Conservation (phyloP, 2,329 filamentous ascomycete species). For the Aspergillus quadricinctus region DNA sequence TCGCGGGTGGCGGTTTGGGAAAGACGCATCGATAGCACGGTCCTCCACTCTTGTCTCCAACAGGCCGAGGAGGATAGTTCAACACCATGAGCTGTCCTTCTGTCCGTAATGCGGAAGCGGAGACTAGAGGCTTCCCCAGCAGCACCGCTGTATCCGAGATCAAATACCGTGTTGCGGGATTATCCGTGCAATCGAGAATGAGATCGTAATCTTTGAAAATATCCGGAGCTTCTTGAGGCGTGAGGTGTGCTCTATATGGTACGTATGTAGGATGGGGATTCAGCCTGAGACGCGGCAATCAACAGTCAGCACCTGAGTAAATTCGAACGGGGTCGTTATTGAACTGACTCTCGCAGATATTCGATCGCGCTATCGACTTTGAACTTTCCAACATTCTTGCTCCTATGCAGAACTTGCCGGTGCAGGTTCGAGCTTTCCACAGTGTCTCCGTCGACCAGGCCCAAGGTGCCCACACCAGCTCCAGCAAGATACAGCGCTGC, state of each 20-base stretch:
- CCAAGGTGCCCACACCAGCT: conserved; percentile 77
- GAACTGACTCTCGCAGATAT: conserved; percentile 52
- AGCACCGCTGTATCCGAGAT: conserved; percentile 87
- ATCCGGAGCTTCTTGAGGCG: conserved; percentile 60
- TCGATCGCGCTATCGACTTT: conserved; percentile 76
- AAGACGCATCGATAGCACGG: conserved; percentile 96
- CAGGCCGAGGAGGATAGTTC: conserved; percentile 68
- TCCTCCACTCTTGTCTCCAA: conserved; percentile 57
- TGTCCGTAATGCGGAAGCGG: conserved; percentile 80
- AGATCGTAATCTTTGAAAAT: conserved; percentile 72
- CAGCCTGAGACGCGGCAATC: conserved; percentile 45
- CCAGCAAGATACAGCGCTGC: conserved; percentile 90
- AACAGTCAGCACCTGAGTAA: conserved; percentile 8
- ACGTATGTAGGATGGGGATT: conserved; percentile 68
- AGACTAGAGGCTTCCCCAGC: conserved; percentile 73
- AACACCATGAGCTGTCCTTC: conserved; percentile 88
- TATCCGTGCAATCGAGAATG: conserved; percentile 92
- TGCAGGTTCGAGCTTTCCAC: conserved; percentile 91
- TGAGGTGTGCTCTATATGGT: conserved; percentile 61
- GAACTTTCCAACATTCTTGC: conserved; percentile 62
- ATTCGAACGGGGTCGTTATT: no score
- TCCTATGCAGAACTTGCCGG: conserved; percentile 79
- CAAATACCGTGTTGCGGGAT: conserved; percentile 84
- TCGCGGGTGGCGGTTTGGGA: conserved; percentile 77
- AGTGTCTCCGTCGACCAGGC: conserved; percentile 79